These are phyloP conservation scores for Trichoderma sp. DNA, from an alignment of 2,329 filamentous ascomycete genomes.

Conservation along the genomic window DNA sequence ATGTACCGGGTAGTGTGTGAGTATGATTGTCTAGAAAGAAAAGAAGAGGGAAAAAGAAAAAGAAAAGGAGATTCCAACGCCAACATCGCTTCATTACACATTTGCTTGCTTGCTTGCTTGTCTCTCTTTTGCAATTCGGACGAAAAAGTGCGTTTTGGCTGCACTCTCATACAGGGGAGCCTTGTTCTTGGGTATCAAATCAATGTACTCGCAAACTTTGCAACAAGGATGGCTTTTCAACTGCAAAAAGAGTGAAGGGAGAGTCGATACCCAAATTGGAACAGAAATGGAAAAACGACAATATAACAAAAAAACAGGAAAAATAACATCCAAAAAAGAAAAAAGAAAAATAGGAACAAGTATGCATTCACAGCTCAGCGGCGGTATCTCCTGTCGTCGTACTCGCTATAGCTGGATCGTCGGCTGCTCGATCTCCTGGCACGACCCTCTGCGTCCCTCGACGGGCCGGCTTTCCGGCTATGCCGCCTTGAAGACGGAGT, in stretches of 20 bases:
- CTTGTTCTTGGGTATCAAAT: background rate
- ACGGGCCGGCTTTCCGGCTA: conserved; percentile 20
- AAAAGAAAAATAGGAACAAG: background rate
- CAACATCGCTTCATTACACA: background rate
- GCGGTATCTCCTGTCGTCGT: conserved; percentile 14
- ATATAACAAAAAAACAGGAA: background rate
- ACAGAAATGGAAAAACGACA: background rate
- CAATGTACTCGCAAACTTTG: background rate
- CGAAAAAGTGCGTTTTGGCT: background rate
- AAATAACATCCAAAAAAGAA: background rate
- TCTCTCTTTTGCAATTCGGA: background rate
- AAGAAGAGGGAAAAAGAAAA: background rate
- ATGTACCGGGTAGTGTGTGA: background rate
- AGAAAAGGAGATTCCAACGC: background rate
- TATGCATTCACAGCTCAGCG: background rate
- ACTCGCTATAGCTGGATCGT: conserved; percentile 19
- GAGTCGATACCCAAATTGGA: background rate
- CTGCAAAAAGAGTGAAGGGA: background rate
- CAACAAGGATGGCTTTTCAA: background rate
- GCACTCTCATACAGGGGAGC: background rate
- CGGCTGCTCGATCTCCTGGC: conserved; percentile 27
- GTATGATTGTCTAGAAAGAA: background rate
- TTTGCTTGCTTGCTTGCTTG: background rate
- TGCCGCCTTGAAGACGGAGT: conserved; percentile 26
- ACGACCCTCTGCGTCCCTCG: background rate